Evolutionary conservation across 371 early-diverging fungal species (phyloP).

Genomic region (Mucor irregularis): DNA sequence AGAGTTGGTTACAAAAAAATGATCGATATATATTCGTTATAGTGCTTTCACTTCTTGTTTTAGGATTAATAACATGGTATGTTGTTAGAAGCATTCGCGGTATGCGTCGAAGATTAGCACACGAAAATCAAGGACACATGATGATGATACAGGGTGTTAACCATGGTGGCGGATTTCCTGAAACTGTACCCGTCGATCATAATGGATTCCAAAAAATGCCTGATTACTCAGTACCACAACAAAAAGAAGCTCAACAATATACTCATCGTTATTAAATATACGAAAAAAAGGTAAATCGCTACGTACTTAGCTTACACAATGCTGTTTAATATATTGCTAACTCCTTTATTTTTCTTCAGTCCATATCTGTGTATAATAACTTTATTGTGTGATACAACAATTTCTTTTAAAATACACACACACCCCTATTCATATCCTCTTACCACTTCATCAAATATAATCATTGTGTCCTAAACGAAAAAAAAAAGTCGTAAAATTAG

Average conservation of each 20-base stretch:
- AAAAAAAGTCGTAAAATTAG: too few relatives aligned
- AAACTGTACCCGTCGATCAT: constrained; percentile 16
- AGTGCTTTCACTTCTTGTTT: constrained; percentile 15
- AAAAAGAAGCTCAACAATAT: constrained; percentile 13
- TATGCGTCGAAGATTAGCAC: constrained; percentile 25
- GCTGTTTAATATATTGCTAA: too few relatives aligned
- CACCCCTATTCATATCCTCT: too few relatives aligned
- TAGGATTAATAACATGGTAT: constrained; percentile 27
- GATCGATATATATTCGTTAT: constrained; percentile 25
- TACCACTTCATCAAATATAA: too few relatives aligned
- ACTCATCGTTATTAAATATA: constrained; percentile 22
- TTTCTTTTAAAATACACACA: too few relatives aligned
- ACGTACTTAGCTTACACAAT: too few relatives aligned
- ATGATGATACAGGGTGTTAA: constrained; percentile 19
- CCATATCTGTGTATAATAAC: too few relatives aligned
- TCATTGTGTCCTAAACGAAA: too few relatives aligned
- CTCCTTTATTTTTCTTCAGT: too few relatives aligned
- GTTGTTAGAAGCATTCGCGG: constrained; percentile 23
- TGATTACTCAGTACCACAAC: constrained; percentile 7
- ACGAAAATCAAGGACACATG: constrained; percentile 26
- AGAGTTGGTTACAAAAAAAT: constrained; percentile 27
- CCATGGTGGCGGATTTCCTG: constrained; percentile 11
- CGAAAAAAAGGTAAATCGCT: background rate
- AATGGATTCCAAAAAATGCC: constrained; percentile 24
- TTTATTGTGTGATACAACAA: too few relatives aligned